Conservation (phyloP, 106 monocot genomes). For the Dioscorea alata region DNA sequence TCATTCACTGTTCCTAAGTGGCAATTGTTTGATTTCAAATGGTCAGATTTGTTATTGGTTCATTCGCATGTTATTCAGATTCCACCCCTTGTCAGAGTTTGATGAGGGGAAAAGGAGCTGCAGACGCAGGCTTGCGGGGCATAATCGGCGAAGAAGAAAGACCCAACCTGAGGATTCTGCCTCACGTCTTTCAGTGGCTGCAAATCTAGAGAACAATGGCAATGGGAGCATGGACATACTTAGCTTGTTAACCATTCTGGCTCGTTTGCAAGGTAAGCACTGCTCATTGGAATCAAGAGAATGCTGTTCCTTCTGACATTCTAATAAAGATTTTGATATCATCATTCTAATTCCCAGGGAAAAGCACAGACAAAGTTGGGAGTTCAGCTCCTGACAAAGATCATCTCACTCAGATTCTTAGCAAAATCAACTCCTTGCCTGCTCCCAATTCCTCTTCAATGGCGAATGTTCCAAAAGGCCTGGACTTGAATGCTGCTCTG, state of each 20-base stretch:
- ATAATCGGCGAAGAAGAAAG: conserved; percentile 86
- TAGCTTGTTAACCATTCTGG: conserved; percentile 52
- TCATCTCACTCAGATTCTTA: conserved; percentile 56
- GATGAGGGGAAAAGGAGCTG: conserved; percentile 99
- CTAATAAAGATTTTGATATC: not conserved
- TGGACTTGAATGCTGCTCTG: conserved; percentile 84
- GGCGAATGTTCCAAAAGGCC: conserved; percentile 22
- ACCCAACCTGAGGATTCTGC: conserved; percentile 77
- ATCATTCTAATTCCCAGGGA: conserved; percentile 27
- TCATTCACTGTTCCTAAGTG: not conserved
- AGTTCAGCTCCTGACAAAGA: conserved; percentile 48
- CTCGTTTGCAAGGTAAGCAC: conserved; percentile 67
- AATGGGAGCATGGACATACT: conserved; percentile 62
- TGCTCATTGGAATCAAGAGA: not conserved
- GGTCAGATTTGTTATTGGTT: not conserved
- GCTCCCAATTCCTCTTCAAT: conserved; percentile 27
- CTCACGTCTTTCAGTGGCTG: conserved; percentile 35
- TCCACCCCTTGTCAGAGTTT: conserved; percentile 71
- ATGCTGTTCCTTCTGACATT: not conserved
- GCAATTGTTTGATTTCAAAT: not conserved
- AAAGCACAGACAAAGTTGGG: conserved; percentile 31
- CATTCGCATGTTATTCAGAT: not conserved
- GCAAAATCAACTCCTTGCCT: conserved; percentile 50
- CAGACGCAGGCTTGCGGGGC: conserved; percentile 84
- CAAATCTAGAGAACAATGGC: conserved; percentile 38